A percentile compares a stretch with the other conserved stretches of the same genome.
These are phyloP conservation scores for Melastoma malabathricum DNA, from an alignment of 345 rosid species.

Conservation along the genomic window DNA sequence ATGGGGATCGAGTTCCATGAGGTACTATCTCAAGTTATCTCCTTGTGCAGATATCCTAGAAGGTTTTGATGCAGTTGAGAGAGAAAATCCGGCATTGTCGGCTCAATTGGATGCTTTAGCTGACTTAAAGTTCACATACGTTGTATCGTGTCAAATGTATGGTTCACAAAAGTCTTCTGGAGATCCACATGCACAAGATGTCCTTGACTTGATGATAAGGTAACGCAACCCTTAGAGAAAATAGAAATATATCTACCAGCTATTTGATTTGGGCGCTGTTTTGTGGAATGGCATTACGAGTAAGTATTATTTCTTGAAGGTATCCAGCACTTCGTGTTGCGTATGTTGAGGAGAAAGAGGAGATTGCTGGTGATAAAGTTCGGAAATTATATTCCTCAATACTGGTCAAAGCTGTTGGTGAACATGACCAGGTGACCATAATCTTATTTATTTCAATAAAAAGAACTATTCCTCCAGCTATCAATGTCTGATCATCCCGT, in stretches of 20 bases:
- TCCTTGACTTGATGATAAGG: slow-evolving; percentile 79
- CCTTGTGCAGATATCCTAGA: slow-evolving; percentile 56
- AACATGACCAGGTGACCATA: slow-evolving; percentile 53
- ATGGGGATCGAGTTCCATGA: too few relatives aligned
- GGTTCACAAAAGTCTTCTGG: slow-evolving; percentile 73
- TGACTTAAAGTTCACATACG: slow-evolving; percentile 80
- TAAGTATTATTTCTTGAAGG: slow-evolving; percentile 29
- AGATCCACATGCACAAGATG: slow-evolving; percentile 77
- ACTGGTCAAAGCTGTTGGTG: slow-evolving; percentile 71
- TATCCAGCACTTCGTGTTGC: slow-evolving; percentile 87
- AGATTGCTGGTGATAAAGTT: slow-evolving; percentile 23
- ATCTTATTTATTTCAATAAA: too few relatives aligned
- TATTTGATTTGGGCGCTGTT: neutral
- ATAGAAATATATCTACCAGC: neutral
- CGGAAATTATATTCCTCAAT: slow-evolving; percentile 64
- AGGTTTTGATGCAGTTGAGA: slow-evolving; percentile 58
- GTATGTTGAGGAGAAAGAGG: slow-evolving; percentile 92
- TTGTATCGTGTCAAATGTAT: slow-evolving; percentile 76
- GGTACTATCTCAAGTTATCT: too few relatives aligned
- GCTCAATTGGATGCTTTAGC: slow-evolving; percentile 67
- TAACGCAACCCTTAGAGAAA: slow-evolving; percentile 11
- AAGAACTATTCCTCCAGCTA: too few relatives aligned
- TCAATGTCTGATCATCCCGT: too few relatives aligned
- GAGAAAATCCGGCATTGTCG: slow-evolving; percentile 45
- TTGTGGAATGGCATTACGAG: neutral